phyloP scores from a whole-genome alignment of 2,329 filamentous ascomycete species.

The Ceratocystis lukuohia region DNA sequence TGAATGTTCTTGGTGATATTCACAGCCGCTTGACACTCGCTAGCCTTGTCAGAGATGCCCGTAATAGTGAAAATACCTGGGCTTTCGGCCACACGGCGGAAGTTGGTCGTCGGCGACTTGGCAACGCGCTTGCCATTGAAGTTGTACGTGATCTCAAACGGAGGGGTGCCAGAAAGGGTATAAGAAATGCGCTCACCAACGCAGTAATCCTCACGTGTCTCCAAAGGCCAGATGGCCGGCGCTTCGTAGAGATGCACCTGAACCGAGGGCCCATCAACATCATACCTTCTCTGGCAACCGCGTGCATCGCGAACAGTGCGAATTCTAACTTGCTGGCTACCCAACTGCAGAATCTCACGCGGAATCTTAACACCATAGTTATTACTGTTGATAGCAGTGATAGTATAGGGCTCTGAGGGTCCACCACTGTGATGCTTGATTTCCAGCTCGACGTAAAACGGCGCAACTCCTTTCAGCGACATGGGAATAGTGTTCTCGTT shows the following conservation, averaged over 20 bases:
- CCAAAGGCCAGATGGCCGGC: slow-evolving; percentile 76
- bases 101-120: slow-evolving; percentile 63
- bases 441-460: slow-evolving; percentile 82
- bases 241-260: slow-evolving; percentile 89
- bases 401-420: slow-evolving; percentile 65
- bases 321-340: slow-evolving; percentile 79
- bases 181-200: slow-evolving; percentile 91
- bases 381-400: slow-evolving; percentile 64
- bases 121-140: slow-evolving; percentile 77
- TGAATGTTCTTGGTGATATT: slow-evolving; percentile 75
- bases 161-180: slow-evolving; percentile 75
- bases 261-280: slow-evolving; percentile 59
- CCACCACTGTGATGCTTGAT: slow-evolving; percentile 80
- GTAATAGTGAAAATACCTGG: slow-evolving; percentile 83
- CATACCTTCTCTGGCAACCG: slow-evolving; percentile 70
- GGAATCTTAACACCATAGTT: slow-evolving; percentile 73
- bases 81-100: slow-evolving; percentile 84
- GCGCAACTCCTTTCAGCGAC: slow-evolving; percentile 65
- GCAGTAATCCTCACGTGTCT: slow-evolving; percentile 77
- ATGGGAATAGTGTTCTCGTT: slow-evolving; percentile 82
- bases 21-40: slow-evolving; percentile 70
- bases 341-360: slow-evolving; percentile 68
- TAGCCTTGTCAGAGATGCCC: slow-evolving; percentile 73
- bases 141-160: slow-evolving; percentile 84
- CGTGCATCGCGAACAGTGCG: slow-evolving; percentile 77